Evolutionary conservation across 192 early-diverging fungal genomes (phyloP), one percentile per base, ranked within the genome.

Genomic region (Oehlia diaphana): DNA sequence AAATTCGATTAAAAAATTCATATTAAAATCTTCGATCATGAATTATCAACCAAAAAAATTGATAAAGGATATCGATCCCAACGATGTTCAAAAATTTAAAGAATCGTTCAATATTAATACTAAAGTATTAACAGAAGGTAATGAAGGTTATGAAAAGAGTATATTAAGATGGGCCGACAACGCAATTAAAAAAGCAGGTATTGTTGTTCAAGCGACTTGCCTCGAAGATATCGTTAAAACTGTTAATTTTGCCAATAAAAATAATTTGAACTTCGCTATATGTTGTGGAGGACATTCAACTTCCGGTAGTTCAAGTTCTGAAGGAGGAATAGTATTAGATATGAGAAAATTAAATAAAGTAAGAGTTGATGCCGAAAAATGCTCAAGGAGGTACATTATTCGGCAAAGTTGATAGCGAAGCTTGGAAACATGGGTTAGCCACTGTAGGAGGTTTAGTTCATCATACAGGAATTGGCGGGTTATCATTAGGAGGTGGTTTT

Each of bases 381-480:
- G 79, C 79, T 73, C 84, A 77, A 14, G 88, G 84, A 58, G 88
- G 88, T 23, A 83, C 77, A 33, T 81, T 83, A 47, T 71, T 50
- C 50, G 69, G 49, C 14, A 82, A 84, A 62, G 65, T 84, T 4
- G 67, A 44, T 31, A 74, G 50, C 12, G 83, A 76, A 9, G 74
- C 80, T 49, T 31, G 70, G 19, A 76, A 74, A n/a, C 79, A 82
- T 81, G 81, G 76, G 4, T 53, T 84, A 16, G 80, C 80, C 2
- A 58, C 69, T 12, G 79, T 80, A 1, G 79, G 78, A 31, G 86
- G 82, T 42, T 53, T 72, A 8, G 73, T 78, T 12, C 73, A 79
- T 47, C 70, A 80, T 69, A 79, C 81, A 58, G 86, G 88, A 42
- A 78, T 89, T 26, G 86, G 88, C 8, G 88, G 88, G 0, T 47